Base-by-base conservation (phyloP, 805 yeast genomes). In the Yarrowia osloensis region DNA sequence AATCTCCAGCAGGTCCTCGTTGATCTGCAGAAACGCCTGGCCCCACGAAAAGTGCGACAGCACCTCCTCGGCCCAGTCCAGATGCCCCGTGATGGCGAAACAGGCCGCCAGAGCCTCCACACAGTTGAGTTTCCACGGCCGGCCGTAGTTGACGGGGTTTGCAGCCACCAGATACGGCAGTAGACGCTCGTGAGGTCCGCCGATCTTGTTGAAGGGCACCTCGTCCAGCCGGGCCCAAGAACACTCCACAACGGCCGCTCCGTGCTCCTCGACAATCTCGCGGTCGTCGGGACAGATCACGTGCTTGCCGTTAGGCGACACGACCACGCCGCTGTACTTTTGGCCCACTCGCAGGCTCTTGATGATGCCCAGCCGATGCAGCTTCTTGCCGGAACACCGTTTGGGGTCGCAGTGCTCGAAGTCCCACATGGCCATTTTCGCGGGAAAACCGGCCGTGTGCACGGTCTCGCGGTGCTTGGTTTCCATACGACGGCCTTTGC, bases 341-440 rank as follows among this genome's bases (percentile, higher is more conserved):
- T 93, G 97, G 0, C 99, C 99, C n/a, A 95, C 85, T 69, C 96
- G 80, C 69, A 95, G 75, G 66, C 85, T 85, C 69, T 86, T 85
- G 62, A 95, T 93, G 22, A 91, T 78, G 0, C 98, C 98, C 22
- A 94, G 77, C 67, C 98, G 82, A 73, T 91, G 97, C 33, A 95
- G 81, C 75, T 92, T 93, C 79, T 95, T 95, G 21, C 99, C 99
- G 71, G 96, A 88, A 76, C 99, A 95, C 74, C 98, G 83, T 75
- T 95, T 95, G 0, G 99, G 99, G 78, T 95, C 99, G 79, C 99
- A 95, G 75, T 95, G 99, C 71, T 93, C 97, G 74, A 95, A 95
- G 76, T 95, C 99, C 81, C 99, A 94, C 99, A 94, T 94, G 19
- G 97, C 98, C 70, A 93, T 77, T 73, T 91, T 92, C 37, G 89